These are phyloP conservation scores for Hypomyces perniciosus DNA, from an alignment of 2,329 filamentous ascomycete genomes.

Conservation along the genomic window DNA sequence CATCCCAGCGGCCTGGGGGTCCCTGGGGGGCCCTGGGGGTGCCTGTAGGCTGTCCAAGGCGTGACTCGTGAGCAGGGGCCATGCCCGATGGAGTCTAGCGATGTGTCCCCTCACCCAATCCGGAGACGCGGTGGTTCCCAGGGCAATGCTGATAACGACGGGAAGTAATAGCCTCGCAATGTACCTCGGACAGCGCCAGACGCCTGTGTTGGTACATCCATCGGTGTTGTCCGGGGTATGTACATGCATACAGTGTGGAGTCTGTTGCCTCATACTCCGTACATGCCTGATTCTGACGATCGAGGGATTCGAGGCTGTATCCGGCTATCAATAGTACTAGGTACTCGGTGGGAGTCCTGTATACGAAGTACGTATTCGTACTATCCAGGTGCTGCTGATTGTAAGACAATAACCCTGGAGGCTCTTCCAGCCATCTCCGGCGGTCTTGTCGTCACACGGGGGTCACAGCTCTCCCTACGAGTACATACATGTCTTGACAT, in stretches of 20 bases:
- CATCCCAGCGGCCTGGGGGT: slow-evolving; percentile 13
- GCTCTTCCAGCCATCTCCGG: too few species aligned
- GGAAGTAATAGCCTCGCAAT: neutral
- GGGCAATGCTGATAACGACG: slow-evolving; percentile 29
- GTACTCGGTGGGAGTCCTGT: too few species aligned
- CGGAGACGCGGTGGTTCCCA: slow-evolving; percentile 22
- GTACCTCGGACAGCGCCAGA: neutral
- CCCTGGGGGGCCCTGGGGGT: slow-evolving; percentile 1
- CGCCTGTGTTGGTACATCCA: neutral
- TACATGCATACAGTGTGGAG: neutral
- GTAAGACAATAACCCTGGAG: too few species aligned
- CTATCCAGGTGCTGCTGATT: too few species aligned
- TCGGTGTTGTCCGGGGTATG: neutral
- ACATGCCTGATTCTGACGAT: too few species aligned
- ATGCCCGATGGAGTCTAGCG: slow-evolving; percentile 9
- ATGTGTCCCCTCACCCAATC: slow-evolving; percentile 17
- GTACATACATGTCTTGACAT: too few species aligned
- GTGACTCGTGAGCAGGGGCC: neutral
- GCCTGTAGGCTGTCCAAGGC: neutral
- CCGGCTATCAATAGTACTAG: too few species aligned
- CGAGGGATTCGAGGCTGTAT: too few species aligned
- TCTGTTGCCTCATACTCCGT: too few species aligned
- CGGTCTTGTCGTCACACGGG: too few species aligned
- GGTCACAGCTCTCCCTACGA: too few species aligned
- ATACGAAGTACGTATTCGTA: too few species aligned